Conservation (phyloP, 1,284 basidiomycete genomes). For the Sanghuangporus baumii region DNA sequence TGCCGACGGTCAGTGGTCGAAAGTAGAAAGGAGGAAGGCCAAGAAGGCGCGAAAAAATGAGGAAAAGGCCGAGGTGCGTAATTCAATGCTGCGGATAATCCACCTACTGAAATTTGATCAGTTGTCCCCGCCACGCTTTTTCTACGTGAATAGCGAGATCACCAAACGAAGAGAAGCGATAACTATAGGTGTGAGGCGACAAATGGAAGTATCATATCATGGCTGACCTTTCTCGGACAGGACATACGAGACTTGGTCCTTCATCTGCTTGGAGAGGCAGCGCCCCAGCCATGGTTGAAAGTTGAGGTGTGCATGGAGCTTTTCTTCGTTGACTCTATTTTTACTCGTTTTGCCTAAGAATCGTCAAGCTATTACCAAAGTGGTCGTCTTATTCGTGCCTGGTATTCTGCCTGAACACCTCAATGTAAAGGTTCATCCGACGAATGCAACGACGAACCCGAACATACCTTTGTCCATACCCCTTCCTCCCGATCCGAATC, state of each 20-base stretch:
- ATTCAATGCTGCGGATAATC: conserved; percentile 10
- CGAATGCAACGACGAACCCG: conserved; percentile 58
- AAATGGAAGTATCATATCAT: not conserved
- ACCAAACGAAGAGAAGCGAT: conserved; percentile 64
- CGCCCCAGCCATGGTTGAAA: conserved; percentile 77
- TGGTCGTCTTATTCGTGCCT: conserved; percentile 74
- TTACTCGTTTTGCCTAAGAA: conserved; percentile 43
- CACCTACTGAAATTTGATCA: conserved; percentile 26
- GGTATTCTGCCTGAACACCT: conserved; percentile 72
- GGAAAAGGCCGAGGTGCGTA: conserved; percentile 54
- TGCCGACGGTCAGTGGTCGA: conserved; percentile 52
- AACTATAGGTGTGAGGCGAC: conserved; percentile 55
- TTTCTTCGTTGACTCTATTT: not conserved
- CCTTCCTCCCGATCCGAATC: conserved; percentile 27
- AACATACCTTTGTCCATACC: conserved; percentile 65
- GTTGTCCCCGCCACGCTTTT: conserved; percentile 65
- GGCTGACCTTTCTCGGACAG: conserved; percentile 34
- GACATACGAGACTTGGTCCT: conserved; percentile 81
- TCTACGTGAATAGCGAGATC: conserved; percentile 75
- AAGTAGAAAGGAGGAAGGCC: conserved; percentile 70
- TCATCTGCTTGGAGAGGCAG: conserved; percentile 76
- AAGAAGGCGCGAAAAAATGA: conserved; percentile 65
- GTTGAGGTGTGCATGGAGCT: conserved; percentile 54
- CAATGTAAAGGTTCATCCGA: conserved; percentile 45
- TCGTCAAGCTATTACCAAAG: conserved; percentile 63